A percentile compares a stretch with the other conserved stretches of the same genome.
Evolutionary conservation across 2,329 filamentous ascomycete genomes (phyloP).

Genomic region (Karstenula rhodostoma): DNA sequence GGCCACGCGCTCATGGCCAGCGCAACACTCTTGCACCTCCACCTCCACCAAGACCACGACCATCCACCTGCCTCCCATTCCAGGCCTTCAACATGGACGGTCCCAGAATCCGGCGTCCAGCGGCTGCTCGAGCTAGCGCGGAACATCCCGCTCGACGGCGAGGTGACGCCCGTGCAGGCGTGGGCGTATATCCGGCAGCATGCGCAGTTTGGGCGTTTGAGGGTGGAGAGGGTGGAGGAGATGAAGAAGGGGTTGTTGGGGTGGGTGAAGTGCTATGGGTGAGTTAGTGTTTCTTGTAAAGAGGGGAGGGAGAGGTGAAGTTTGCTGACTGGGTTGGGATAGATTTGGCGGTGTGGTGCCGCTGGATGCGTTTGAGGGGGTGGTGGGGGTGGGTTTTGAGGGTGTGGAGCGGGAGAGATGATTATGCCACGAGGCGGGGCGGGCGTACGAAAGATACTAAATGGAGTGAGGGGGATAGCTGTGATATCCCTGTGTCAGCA

Average conservation of each 20-base stretch:
- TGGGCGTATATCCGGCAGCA: slow-evolving; percentile 46
- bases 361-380: too few species aligned
- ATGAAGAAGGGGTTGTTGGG: slow-evolving; percentile 36
- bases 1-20: slow-evolving; percentile 44
- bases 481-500: too few species aligned
- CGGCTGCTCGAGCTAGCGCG: slow-evolving; percentile 29
- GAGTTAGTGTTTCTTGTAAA: too few species aligned
- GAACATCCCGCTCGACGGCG: slow-evolving; percentile 27
- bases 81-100: slow-evolving; percentile 24
- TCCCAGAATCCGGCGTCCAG: slow-evolving; percentile 27
- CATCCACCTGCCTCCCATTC: slow-evolving; percentile 14
- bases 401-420: too few species aligned
- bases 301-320: too few species aligned
- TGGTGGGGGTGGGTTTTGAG: too few species aligned
- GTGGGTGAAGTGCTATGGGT: slow-evolving; percentile 46
- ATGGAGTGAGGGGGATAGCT: too few species aligned
- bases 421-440: too few species aligned
- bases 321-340: too few species aligned
- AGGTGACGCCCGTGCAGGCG: slow-evolving; percentile 50
- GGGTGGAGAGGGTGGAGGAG: slow-evolving; percentile 27
- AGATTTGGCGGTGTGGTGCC: too few species aligned
- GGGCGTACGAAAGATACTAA: too few species aligned
- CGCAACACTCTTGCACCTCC: slow-evolving; percentile 36
- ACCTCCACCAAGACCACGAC: slow-evolving; percentile 11
- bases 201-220: slow-evolving; percentile 31